Evolutionary conservation across 192 early-diverging fungal species (phyloP).

Genomic region (Coemansia sp.): DNA sequence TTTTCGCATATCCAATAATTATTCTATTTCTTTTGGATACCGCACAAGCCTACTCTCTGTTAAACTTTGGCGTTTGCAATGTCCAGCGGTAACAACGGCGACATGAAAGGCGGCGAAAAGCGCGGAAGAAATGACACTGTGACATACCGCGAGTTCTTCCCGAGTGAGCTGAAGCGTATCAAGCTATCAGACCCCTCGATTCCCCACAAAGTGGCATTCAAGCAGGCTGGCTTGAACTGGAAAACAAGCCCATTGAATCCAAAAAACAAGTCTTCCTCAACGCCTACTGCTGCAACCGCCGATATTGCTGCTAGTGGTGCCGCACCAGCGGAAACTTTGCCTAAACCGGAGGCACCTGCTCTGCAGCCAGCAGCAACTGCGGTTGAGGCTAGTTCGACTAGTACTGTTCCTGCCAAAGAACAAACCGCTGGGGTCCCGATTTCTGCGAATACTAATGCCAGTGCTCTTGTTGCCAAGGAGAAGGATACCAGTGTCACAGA

Average conservation of each 20-base stretch:
- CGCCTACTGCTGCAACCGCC: background rate
- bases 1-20: background rate
- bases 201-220: conserved; percentile 51
- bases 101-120: conserved; percentile 22
- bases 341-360: background rate
- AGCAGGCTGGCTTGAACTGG: conserved; percentile 50
- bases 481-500: background rate
- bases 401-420: background rate
- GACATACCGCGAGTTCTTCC: conserved; percentile 41
- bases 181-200: conserved; percentile 43
- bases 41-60: background rate
- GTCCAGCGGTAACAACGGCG: background rate
- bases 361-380: background rate
- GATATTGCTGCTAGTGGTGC: background rate
- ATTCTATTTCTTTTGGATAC: background rate
- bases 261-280: conserved; percentile 20
- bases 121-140: conserved; percentile 20
- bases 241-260: conserved; percentile 43
- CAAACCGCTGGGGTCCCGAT: background rate
- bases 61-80: conserved; percentile 1
- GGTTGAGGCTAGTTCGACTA: background rate
- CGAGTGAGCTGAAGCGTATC: conserved; percentile 46
- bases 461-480: background rate
- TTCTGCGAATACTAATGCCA: background rate
- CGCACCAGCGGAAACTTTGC: background rate